phyloP scores from a whole-genome alignment of 352 stramenopile species.

The Phytopythium oedochilum region DNA sequence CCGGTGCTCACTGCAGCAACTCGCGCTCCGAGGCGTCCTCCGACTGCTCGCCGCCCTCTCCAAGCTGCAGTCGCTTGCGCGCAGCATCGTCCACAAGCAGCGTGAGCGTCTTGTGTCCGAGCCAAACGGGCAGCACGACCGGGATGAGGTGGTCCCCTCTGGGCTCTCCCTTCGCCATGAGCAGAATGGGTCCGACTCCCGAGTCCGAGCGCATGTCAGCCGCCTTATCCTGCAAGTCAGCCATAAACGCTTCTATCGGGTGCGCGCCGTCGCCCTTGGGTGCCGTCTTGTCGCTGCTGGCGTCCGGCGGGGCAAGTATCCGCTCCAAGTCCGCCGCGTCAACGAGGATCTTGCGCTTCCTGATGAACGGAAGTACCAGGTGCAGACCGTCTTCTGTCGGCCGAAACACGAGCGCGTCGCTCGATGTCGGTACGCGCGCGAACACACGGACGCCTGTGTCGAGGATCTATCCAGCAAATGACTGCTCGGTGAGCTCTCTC shows the following conservation, averaged over 20 bases:
- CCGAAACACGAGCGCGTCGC: slow-evolving; percentile 56
- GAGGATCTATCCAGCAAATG: slow-evolving; percentile 41
- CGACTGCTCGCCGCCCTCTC: background rate
- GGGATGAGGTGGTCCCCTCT: slow-evolving; percentile 4
- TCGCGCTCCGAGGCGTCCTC: too few species aligned
- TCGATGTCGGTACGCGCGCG: slow-evolving; percentile 45
- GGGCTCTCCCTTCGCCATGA: slow-evolving; percentile 21
- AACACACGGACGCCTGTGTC: slow-evolving; percentile 89
- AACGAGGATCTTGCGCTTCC: slow-evolving; percentile 44
- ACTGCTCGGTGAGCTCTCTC: background rate
- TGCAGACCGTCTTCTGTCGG: slow-evolving; percentile 77
- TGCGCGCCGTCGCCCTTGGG: slow-evolving; percentile 10
- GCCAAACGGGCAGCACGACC: slow-evolving; percentile 46
- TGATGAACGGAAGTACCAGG: slow-evolving; percentile 74
- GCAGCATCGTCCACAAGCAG: slow-evolving; percentile 49
- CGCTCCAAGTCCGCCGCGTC: slow-evolving; percentile 13
- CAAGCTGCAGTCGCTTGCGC: slow-evolving; percentile 31
- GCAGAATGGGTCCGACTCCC: slow-evolving; percentile 32
- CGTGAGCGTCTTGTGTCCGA: slow-evolving; percentile 40
- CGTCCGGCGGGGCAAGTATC: slow-evolving; percentile 16
- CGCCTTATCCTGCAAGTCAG: slow-evolving; percentile 22
- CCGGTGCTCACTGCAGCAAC: too few species aligned
- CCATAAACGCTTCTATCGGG: slow-evolving; percentile 29
- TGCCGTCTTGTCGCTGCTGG: slow-evolving; percentile 7
- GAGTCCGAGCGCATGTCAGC: slow-evolving; percentile 23